Conservation (phyloP, 192 early-diverging fungal species). For the Podochytrium sp. region DNA sequence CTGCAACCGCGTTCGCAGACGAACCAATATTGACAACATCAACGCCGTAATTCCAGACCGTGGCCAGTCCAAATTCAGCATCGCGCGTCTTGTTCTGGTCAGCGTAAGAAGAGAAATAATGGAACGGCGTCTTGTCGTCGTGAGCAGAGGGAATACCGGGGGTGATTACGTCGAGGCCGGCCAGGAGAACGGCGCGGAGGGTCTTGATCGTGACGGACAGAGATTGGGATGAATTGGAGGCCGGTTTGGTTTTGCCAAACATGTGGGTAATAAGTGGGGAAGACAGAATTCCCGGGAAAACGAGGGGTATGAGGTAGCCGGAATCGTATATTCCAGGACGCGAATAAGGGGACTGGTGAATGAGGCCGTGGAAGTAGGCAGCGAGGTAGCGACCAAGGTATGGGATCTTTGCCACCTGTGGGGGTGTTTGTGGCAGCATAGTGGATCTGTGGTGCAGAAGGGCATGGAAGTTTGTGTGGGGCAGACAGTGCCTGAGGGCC, state of each 20-base stretch:
- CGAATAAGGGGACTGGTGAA: not conserved
- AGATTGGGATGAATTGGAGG: not conserved
- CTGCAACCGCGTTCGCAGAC: not conserved
- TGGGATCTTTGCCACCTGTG: not conserved
- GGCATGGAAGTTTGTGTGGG: constrained; percentile 18
- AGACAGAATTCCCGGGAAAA: constrained; percentile 6
- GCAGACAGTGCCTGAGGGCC: constrained; percentile 25
- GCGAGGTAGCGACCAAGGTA: constrained; percentile 21
- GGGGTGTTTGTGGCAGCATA: not conserved
- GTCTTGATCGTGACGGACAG: constrained; percentile 21
- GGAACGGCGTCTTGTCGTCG: not conserved
- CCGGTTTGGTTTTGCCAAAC: constrained; percentile 13
- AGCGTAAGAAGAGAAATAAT: constrained; percentile 6
- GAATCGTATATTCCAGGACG: constrained; percentile 15
- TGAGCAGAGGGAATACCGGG: not conserved
- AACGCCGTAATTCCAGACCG: constrained; percentile 20
- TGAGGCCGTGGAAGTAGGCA: constrained; percentile 16
- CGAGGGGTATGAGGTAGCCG: constrained; percentile 1
- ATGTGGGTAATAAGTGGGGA: constrained; percentile 7
- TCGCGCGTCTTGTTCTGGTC: not conserved
- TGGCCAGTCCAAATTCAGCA: constrained; percentile 28
- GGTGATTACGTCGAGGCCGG: constrained; percentile 25
- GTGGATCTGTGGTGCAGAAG: constrained; percentile 23
- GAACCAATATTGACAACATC: constrained; percentile 6
- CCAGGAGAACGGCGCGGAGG: constrained; percentile 17